A percentile compares a stretch with the other conserved stretches of the same genome.
These are phyloP conservation scores for Scutellaria barbata DNA, from an alignment of 257 asterid genomes.

Conservation along the genomic window DNA sequence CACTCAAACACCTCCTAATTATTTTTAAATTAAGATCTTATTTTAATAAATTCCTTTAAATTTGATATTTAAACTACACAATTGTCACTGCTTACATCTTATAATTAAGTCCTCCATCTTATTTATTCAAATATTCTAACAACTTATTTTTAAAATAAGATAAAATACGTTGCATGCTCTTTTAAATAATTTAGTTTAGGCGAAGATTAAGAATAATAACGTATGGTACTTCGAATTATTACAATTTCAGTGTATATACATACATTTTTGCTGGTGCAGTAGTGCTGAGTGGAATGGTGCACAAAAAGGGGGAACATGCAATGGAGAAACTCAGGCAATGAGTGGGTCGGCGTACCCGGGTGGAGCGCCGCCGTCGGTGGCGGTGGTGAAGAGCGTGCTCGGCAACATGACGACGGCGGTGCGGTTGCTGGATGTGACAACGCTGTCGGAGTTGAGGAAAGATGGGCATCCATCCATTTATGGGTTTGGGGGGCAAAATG, in stretches of 20 bases:
- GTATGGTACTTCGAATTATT: too few species aligned
- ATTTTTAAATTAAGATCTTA: too few species aligned
- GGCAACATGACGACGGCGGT: slow-evolving; percentile 56
- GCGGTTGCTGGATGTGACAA: slow-evolving; percentile 58
- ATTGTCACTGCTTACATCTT: too few species aligned
- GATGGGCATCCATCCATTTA: slow-evolving; percentile 76
- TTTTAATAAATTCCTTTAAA: too few species aligned
- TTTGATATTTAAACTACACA: too few species aligned
- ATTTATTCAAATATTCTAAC: too few species aligned
- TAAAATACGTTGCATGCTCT: too few species aligned
- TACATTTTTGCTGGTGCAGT: slow-evolving; percentile 37
- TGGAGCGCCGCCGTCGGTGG: slow-evolving; percentile 54
- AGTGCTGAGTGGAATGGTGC: slow-evolving; percentile 72
- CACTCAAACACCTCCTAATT: too few species aligned
- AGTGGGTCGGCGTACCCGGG: slow-evolving; percentile 53
- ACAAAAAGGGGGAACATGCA: slow-evolving; percentile 46
- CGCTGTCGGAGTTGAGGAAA: slow-evolving; percentile 69
- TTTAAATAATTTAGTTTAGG: too few species aligned
- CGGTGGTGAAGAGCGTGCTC: slow-evolving; percentile 61
- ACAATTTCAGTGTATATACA: neutral
- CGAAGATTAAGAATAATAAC: too few species aligned
- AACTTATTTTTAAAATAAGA: too few species aligned
- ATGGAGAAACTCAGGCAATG: slow-evolving; percentile 56
- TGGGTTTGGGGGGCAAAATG: slow-evolving; percentile 45
- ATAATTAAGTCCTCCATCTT: too few species aligned